Percentiles rank a stretch among this genome's conserved stretches.
Evolutionary conservation across 2,329 filamentous ascomycete species (phyloP).

Genomic region (Ophiostoma sp.): DNA sequence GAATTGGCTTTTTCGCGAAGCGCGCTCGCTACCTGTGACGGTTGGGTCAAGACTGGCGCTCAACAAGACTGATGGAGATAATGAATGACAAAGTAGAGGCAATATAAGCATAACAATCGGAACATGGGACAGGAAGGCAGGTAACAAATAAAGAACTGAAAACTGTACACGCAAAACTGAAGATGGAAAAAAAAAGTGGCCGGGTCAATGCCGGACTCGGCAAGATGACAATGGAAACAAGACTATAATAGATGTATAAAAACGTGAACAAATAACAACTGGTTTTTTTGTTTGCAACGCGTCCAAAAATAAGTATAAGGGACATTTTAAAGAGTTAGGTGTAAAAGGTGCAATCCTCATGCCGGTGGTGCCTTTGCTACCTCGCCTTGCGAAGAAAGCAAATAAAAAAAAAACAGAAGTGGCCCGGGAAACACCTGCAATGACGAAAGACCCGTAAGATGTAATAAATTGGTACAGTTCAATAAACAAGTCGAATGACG

Average conservation of each 20-base stretch:
- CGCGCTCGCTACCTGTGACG: not conserved
- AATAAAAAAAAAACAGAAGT: too few relatives aligned
- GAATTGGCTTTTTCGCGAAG: not conserved
- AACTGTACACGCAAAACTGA: not conserved
- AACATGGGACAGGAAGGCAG: not conserved
- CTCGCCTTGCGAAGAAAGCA: too few relatives aligned
- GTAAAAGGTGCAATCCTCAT: not conserved
- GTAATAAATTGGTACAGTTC: conserved; percentile 12
- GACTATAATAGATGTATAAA: not conserved
- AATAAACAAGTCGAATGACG: conserved; percentile 9
- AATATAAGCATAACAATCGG: not conserved
- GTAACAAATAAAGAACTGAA: not conserved
- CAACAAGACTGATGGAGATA: not conserved
- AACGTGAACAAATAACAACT: not conserved
- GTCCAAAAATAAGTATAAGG: not conserved
- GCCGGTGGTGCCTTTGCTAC: too few relatives aligned
- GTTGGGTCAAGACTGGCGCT: conserved; percentile 5
- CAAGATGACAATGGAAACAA: not conserved
- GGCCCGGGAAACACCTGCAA: not conserved
- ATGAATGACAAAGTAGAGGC: not conserved
- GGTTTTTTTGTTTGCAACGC: conserved; percentile 13
- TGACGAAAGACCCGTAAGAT: not conserved
- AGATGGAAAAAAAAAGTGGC: not conserved
- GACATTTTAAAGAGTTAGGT: not conserved
- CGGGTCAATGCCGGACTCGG: not conserved